Percentiles rank a stretch among this genome's conserved stretches.
Evolutionary conservation across 2,329 filamentous ascomycete species (phyloP).

Genomic region (Talaromyces verruculosus): DNA sequence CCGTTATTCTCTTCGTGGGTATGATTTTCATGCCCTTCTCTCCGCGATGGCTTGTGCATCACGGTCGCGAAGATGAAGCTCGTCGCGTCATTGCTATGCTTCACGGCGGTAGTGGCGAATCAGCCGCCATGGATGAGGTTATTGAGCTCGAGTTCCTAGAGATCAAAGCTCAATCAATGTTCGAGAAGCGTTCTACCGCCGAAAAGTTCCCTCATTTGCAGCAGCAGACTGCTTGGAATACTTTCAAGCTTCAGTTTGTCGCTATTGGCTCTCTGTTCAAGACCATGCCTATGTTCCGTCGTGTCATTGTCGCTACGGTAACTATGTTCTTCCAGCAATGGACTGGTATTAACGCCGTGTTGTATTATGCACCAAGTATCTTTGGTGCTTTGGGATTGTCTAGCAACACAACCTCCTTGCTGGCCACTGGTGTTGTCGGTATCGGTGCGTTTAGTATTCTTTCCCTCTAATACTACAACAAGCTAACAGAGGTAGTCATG

Average conservation of each 20-base stretch:
- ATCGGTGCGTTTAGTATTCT: slow-evolving; percentile 25
- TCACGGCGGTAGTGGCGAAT: slow-evolving; percentile 56
- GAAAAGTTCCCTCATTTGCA: slow-evolving; percentile 67
- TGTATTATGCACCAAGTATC: slow-evolving; percentile 40
- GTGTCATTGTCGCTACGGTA: slow-evolving; percentile 52
- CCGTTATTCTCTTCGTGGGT: slow-evolving; percentile 64
- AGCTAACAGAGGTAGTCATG: slow-evolving; percentile 10
- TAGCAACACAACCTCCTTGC: slow-evolving; percentile 30
- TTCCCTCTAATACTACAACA: neutral
- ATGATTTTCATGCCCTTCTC: slow-evolving; percentile 83
- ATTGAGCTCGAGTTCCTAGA: slow-evolving; percentile 77
- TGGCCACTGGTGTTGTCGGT: slow-evolving; percentile 35
- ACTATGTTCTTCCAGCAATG: slow-evolving; percentile 46
- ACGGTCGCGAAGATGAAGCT: slow-evolving; percentile 67
- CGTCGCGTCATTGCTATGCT: slow-evolving; percentile 63
- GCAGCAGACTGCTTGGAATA: slow-evolving; percentile 61
- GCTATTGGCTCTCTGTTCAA: slow-evolving; percentile 33
- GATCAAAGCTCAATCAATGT: slow-evolving; percentile 75
- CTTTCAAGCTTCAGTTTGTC: slow-evolving; percentile 64
- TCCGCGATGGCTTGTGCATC: slow-evolving; percentile 72
- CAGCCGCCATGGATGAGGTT: slow-evolving; percentile 60
- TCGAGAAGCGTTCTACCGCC: slow-evolving; percentile 69
- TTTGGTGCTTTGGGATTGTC: slow-evolving; percentile 29
- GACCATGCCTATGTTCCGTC: slow-evolving; percentile 50
- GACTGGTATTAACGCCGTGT: slow-evolving; percentile 50